Conservation (phyloP, 2,329 filamentous ascomycete genomes). For the Xylariales sp. region DNA sequence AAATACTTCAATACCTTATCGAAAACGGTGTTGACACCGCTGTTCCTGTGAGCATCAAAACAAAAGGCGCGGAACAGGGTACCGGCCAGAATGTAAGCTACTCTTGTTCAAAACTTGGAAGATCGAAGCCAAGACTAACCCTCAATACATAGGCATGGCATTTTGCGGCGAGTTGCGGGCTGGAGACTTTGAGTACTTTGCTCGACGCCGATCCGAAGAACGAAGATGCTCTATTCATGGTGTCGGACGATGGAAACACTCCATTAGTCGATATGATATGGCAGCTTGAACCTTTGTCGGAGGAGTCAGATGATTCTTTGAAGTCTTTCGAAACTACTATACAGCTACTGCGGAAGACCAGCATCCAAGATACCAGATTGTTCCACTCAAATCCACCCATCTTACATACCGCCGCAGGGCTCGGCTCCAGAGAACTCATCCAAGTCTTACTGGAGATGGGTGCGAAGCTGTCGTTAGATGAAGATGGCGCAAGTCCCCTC, state of each 20-base stretch:
- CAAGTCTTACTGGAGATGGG: not conserved
- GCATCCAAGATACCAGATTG: not conserved
- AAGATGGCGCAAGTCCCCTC: not conserved
- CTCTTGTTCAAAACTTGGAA: too few species aligned
- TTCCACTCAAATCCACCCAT: not conserved
- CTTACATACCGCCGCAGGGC: not conserved
- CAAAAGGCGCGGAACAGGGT: not conserved
- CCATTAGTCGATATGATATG: not conserved
- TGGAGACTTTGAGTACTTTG: not conserved
- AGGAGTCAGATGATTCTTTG: not conserved
- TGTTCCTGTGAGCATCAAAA: not conserved
- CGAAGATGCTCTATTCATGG: not conserved
- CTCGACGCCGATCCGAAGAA: not conserved
- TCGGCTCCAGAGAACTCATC: not conserved
- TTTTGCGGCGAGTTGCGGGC: not conserved
- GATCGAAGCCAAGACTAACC: too few species aligned
- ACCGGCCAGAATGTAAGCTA: not conserved
- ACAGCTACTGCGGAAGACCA: not conserved
- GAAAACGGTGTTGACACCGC: not conserved
- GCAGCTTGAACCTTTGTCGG: not conserved
- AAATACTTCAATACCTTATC: not conserved
- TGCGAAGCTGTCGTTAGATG: not conserved
- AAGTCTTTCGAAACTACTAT: not conserved
- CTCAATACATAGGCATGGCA: constrained; percentile 1
- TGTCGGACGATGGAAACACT: not conserved